These are phyloP conservation scores for Aspergillus uvarum DNA, from an alignment of 2,329 filamentous ascomycete genomes.

Conservation along the genomic window DNA sequence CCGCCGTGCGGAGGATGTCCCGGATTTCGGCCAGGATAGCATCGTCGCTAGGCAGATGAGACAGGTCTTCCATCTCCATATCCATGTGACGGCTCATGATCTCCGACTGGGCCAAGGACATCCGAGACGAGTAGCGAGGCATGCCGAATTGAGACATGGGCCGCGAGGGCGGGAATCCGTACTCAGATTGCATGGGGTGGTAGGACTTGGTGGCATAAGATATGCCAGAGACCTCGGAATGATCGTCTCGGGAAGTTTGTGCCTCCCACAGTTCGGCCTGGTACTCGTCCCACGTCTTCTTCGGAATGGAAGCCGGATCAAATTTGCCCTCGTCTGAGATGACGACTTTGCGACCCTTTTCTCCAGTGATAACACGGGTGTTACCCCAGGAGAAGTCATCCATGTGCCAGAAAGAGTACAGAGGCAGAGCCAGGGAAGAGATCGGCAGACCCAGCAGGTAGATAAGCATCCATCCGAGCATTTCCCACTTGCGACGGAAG, in stretches of 20 bases:
- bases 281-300: slow-evolving; percentile 99
- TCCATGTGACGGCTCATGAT: slow-evolving; percentile 65
- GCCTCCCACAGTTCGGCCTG: slow-evolving; percentile 97
- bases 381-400: slow-evolving; percentile 99
- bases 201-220: slow-evolving; percentile 87
- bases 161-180: slow-evolving; percentile 64
- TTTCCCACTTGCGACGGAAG: slow-evolving; percentile 94
- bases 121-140: slow-evolving; percentile 60
- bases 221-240: slow-evolving; percentile 87
- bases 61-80: slow-evolving; percentile 72
- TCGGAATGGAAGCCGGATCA: slow-evolving; percentile 85
- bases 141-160: slow-evolving; percentile 62
- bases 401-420: slow-evolving; percentile 99
- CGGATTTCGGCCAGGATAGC: slow-evolving; percentile 89
- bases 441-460: slow-evolving; percentile 89
- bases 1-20: slow-evolving; percentile 85
- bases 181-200: slow-evolving; percentile 66
- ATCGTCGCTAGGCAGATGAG: slow-evolving; percentile 81
- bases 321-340: slow-evolving; percentile 98
- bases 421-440: slow-evolving; percentile 83
- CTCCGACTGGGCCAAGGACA: slow-evolving; percentile 79
- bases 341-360: slow-evolving; percentile 87
- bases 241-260: slow-evolving; percentile 79
- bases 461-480: slow-evolving; percentile 99
- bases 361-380: slow-evolving; percentile 93